A percentile compares a stretch with the other conserved stretches of the same genome.
Evolutionary conservation across 116 monocot species (phyloP).

Genomic region (Iris pallida): DNA sequence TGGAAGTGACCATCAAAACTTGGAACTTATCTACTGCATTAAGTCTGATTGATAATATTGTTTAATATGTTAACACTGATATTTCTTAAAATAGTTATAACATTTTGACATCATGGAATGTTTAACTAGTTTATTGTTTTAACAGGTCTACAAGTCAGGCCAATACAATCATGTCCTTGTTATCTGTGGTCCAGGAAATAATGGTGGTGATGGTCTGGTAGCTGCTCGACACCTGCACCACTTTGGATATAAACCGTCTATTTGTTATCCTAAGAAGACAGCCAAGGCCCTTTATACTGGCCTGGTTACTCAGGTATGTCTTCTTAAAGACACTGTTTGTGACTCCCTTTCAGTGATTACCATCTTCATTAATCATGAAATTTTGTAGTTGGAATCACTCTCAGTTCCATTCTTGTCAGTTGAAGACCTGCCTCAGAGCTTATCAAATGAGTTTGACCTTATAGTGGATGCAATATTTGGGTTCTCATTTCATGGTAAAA

Average conservation of each 20-base stretch:
- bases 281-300: constrained; percentile 67
- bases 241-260: constrained; percentile 74
- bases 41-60: too few species aligned
- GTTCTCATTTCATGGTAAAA: constrained; percentile 93
- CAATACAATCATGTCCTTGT: constrained; percentile 57
- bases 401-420: constrained; percentile 65
- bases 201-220: constrained; percentile 96
- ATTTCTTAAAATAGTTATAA: too few species aligned
- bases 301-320: constrained; percentile 75
- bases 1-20: too few species aligned
- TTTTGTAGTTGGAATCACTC: constrained; percentile 75
- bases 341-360: neutral
- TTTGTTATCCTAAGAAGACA: constrained; percentile 92
- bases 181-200: constrained; percentile 96
- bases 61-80: too few species aligned
- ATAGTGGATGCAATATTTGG: constrained; percentile 93
- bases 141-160: constrained; percentile 71
- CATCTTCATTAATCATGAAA: constrained; percentile 4
- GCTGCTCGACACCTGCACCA: constrained; percentile 87
- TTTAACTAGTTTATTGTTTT: constrained; percentile 12
- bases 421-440: constrained; percentile 69
- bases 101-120: neutral
- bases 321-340: neutral
- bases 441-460: constrained; percentile 73
- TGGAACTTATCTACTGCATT: too few species aligned